Percentiles rank a stretch among this genome's conserved stretches.
Evolutionary conservation across 2,329 filamentous ascomycete genomes (phyloP).

Genomic region (Penicillium capsulatum): DNA sequence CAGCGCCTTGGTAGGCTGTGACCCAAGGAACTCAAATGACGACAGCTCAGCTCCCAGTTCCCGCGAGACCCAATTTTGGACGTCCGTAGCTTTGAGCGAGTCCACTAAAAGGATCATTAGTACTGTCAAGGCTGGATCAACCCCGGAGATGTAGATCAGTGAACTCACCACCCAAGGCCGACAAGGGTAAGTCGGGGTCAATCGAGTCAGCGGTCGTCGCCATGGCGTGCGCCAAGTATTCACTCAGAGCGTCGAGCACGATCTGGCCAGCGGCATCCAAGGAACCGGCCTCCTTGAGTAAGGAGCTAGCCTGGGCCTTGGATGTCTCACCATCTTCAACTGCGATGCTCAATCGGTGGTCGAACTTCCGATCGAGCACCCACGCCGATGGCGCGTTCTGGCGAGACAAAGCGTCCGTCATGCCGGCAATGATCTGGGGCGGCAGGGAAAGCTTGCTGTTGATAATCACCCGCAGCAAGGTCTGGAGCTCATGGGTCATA

Average conservation of each 20-base stretch:
- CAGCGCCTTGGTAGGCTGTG: slow-evolving; percentile 17
- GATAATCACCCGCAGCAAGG: slow-evolving; percentile 17
- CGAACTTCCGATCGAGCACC: slow-evolving; percentile 21
- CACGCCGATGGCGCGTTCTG: slow-evolving; percentile 11
- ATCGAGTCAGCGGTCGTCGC: slow-evolving; percentile 19
- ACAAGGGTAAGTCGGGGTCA: slow-evolving; percentile 20
- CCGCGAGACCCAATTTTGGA: slow-evolving; percentile 22
- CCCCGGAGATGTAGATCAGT: neutral
- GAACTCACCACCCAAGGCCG: slow-evolving; percentile 19
- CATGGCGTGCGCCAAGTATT: slow-evolving; percentile 22
- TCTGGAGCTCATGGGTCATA: slow-evolving; percentile 16
- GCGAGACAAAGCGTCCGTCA: slow-evolving; percentile 18
- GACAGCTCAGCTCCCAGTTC: slow-evolving; percentile 20
- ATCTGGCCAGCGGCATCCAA: slow-evolving; percentile 11
- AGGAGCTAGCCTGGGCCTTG: slow-evolving; percentile 4
- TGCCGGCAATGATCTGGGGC: slow-evolving; percentile 18
- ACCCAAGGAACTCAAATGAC: slow-evolving; percentile 23
- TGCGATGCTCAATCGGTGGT: slow-evolving; percentile 14
- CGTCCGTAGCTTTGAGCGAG: slow-evolving; percentile 21
- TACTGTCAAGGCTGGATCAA: neutral
- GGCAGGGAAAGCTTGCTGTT: slow-evolving; percentile 14
- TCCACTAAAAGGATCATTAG: slow-evolving; percentile 17
- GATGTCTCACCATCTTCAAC: slow-evolving; percentile 6
- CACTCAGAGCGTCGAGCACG: slow-evolving; percentile 12
- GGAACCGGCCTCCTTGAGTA: slow-evolving; percentile 11